Percentiles rank a stretch among this genome's conserved stretches.
Conservation (phyloP, 208 protist genomes). For the Crithidia mellificae region DNA sequence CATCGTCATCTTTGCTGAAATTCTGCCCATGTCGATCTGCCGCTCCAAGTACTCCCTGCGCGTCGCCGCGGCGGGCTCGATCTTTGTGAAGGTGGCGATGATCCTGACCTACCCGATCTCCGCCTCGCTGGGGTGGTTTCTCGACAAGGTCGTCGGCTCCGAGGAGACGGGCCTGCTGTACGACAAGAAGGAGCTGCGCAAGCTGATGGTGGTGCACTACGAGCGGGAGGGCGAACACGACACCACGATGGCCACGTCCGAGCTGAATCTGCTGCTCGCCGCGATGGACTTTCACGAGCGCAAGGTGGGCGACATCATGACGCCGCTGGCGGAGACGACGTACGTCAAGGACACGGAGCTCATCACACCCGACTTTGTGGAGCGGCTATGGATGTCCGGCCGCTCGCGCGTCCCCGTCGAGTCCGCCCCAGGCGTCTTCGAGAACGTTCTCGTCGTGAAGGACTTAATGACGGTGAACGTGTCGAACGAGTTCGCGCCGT, state of each 20-base stretch:
- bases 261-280: constrained; percentile 82
- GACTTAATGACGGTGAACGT: constrained; percentile 68
- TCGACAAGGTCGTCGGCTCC: constrained; percentile 72
- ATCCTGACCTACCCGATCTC: constrained; percentile 81
- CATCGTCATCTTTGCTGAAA: constrained; percentile 85
- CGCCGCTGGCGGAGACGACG: constrained; percentile 59
- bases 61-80: constrained; percentile 75
- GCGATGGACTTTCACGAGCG: constrained; percentile 91
- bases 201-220: constrained; percentile 88
- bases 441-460: constrained; percentile 77
- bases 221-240: constrained; percentile 51
- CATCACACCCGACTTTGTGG: constrained; percentile 76
- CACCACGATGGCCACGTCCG: constrained; percentile 61
- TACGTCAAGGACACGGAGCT: constrained; percentile 61
- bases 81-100: constrained; percentile 79
- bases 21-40: constrained; percentile 89
- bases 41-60: constrained; percentile 85
- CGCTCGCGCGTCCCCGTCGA: constrained; percentile 83
- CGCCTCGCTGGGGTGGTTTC: constrained; percentile 71
- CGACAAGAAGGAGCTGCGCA: constrained; percentile 84
- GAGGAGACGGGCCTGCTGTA: constrained; percentile 82
- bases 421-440: constrained; percentile 41
- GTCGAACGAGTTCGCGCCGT: constrained; percentile 23
- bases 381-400: constrained; percentile 77
- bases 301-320: constrained; percentile 83